Percentiles rank a stretch among this genome's conserved stretches.
phyloP scores from a whole-genome alignment of 345 rosid species.

The Lepidium sativum region DNA sequence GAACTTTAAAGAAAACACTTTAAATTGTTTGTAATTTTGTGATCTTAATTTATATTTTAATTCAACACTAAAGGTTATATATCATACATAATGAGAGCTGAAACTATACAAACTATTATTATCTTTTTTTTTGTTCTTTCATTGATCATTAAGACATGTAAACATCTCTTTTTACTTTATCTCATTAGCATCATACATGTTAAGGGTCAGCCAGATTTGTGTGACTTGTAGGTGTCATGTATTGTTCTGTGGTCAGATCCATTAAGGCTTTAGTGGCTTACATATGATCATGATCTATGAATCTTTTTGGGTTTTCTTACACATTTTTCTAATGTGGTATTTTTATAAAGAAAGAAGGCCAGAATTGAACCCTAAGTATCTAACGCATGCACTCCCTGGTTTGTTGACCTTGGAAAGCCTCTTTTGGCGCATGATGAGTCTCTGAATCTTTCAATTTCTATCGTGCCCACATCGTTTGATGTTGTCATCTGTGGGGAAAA shows the following conservation, averaged over 20 bases:
- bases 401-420: neutral
- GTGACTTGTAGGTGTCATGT: neutral
- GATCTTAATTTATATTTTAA: neutral
- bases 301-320: neutral
- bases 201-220: neutral
- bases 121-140: neutral
- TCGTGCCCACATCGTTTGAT: slow-evolving; percentile 12
- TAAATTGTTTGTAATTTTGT: neutral
- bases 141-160: neutral
- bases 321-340: neutral
- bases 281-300: neutral
- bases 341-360: neutral
- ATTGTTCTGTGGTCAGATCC: slow-evolving; percentile 5
- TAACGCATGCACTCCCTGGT: neutral
- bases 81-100: neutral
- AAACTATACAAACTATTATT: neutral
- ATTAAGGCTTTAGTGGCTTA: slow-evolving; percentile 5
- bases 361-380: neutral
- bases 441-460: neutral
- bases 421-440: slow-evolving; percentile 2
- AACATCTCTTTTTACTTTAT: no score
- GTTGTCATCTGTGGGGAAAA: slow-evolving; percentile 1
- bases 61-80: neutral
- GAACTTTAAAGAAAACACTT: neutral
- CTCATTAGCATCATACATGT: neutral